phyloP scores from a whole-genome alignment of 2,329 filamentous ascomycete genomes.

The Sphaceloma murrayae region DNA sequence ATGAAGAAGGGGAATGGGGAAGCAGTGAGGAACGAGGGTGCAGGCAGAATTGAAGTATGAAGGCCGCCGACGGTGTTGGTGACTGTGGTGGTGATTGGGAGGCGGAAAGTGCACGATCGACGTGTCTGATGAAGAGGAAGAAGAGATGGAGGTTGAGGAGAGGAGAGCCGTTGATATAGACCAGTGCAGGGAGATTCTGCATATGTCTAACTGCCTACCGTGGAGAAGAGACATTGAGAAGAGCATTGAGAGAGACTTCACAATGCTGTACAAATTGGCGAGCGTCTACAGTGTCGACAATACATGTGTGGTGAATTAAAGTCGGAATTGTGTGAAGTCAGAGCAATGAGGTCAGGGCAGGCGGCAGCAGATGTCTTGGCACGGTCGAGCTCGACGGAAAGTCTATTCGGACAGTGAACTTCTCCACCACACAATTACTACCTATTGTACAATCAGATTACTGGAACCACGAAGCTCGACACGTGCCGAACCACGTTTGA shows the following conservation, averaged over 20 bases:
- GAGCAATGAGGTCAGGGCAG: constrained; percentile 7
- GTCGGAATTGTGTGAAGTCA: too few species aligned
- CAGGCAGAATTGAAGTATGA: too few species aligned
- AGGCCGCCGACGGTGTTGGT: too few species aligned
- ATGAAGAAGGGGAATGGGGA: constrained; percentile 26
- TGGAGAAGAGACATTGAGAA: constrained; percentile 3
- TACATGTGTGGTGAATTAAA: constrained; percentile 14
- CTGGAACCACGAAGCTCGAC: too few species aligned
- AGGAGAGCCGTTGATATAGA: not conserved
- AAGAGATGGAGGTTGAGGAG: too few species aligned
- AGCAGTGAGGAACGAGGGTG: not conserved
- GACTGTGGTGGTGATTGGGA: too few species aligned
- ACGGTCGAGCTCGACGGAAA: too few species aligned
- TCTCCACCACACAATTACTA: not conserved
- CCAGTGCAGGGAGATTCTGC: constrained; percentile 8
- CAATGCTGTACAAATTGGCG: constrained; percentile 9
- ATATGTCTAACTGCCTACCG: constrained; percentile 10
- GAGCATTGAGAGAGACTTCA: constrained; percentile 1
- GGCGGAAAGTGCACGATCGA: too few species aligned
- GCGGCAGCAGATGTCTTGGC: too few species aligned
- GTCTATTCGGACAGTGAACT: constrained; percentile 3
- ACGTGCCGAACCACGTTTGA: too few species aligned
- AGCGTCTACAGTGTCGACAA: constrained; percentile 13
- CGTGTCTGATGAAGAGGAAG: too few species aligned
- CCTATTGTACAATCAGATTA: not conserved